Evolutionary conservation across 768 basidiomycete species (phyloP), one percentile per base, ranked within the genome.

Genomic region (Tricholoma matsutake): DNA sequence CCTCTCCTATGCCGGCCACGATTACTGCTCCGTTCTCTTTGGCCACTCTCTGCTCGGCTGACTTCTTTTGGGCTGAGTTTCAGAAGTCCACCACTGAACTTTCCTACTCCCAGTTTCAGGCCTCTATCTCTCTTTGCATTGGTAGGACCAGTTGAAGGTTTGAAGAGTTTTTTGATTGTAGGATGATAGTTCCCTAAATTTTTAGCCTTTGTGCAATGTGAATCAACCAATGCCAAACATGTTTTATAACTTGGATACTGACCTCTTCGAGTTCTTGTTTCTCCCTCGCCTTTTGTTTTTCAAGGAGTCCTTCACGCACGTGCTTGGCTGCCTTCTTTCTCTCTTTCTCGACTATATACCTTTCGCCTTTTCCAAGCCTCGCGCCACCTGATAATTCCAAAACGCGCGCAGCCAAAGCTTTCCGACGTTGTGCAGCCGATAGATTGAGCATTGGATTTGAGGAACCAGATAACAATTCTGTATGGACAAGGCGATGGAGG

Each of bases 111-210:
- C 87, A 92, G 87, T 61, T 79, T 78, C 43, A 94, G 72, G 10
- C 92, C 93, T 65, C 84, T 80, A 47, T 82, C 78, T 62, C 91
- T 77, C 62, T 81, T 87, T 63, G 75, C 78, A 47, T 68, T 73
- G n/a, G 68, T 60, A 52, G 65, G 55, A 7, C 59, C 62, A 18
- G 73, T 67, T 18, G 71, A 68, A 18, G 67, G 61, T 57, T 83
- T 83, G 67, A 86, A 91, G 6, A 88, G 63, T 61, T 81, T 85
- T 71, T 92, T 94, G 58, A 94, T 75, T 4, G 81, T 78, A 39
- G 89, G 91, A 65, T 94, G 91, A 69, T 93, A 94, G 71, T 92
- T 94, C 16, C 92, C 92, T 62, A 91, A 63, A 63, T 89, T 83
- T 74, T 93, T 94, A 5, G 91, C 91, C 92, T 94, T 59, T 11